Evolutionary conservation across 108 stramenopile genomes (phyloP), one percentile per base, ranked within the genome.

Genomic region (Cyclotella kingstonii): DNA sequence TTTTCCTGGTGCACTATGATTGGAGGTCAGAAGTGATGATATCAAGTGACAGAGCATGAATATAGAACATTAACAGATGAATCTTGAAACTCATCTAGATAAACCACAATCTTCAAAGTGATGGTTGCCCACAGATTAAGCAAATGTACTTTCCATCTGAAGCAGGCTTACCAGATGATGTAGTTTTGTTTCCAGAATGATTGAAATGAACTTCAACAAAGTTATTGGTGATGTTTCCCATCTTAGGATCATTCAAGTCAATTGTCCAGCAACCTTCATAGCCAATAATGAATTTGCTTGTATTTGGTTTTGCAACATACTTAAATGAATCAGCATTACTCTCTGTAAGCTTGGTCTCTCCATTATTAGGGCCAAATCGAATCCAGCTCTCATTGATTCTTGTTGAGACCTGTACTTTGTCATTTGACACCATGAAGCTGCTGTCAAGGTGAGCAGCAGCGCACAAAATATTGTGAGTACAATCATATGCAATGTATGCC

Each of bases 211-310:
- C 53, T 34, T 54, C 53, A 17, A 54, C 35, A 54, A 38, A 54
- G 14, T 54, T 54, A 38, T 54, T 36, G 4, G 21, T 40, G 39
- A 40, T 40, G 39, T 40, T 38, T 6, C 35, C 53, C 7, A 11
- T 36, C 19, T 18, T 21, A 14, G 38, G 11, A 15, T 3, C 35
- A 21, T 7, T 3, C 18, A 10, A 38, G 17, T 54, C 38, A 1
- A 40, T 40, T 2, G 39, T 40, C 53, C 53, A 54, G 35, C 53
- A 54, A 34, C 53, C 53, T 34, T 54, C 53, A 18, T 54, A 54
- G 15, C 53, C 53, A 36, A 54, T 54, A 12, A 21, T 35, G 9
- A 36, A 54, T 19, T 21, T 1, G 2, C n/a, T 14, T 38, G 2
- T 18, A 19, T 5, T 15, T 21, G 35, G 35, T 19, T 54, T 54